Percentiles rank a stretch among this genome's conserved stretches.
Evolutionary conservation across 1,139 yeast species (phyloP).

Genomic region (Yamadazyma kanchanaburiensis): DNA sequence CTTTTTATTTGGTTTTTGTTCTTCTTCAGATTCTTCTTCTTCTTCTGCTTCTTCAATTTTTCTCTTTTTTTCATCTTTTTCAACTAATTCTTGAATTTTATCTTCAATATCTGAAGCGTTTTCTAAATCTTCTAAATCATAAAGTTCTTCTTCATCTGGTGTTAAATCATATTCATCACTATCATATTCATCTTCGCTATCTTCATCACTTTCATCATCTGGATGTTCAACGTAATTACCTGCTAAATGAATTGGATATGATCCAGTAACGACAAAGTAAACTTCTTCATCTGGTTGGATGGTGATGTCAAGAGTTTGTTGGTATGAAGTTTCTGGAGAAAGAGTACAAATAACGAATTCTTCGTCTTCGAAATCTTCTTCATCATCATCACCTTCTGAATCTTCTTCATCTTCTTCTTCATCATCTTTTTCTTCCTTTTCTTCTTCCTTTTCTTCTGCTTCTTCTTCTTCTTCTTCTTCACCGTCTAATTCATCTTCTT

Average conservation of each 20-base stretch:
- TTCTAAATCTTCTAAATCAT: constrained; percentile 63
- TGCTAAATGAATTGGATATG: constrained; percentile 85
- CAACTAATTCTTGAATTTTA: constrained; percentile 59
- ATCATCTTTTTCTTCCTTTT: constrained; percentile 19
- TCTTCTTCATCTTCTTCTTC: constrained; percentile 31
- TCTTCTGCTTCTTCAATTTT: constrained; percentile 25
- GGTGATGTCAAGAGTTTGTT: constrained; percentile 87
- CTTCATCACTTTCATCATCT: constrained; percentile 61
- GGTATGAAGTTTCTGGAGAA: constrained; percentile 80
- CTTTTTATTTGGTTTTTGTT: constrained; percentile 22
- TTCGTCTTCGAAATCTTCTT: constrained; percentile 57
- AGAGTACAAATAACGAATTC: constrained; percentile 87
- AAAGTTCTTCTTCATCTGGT: constrained; percentile 88
- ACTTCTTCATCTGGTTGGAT: constrained; percentile 94
- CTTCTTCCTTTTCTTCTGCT: constrained; percentile 21
- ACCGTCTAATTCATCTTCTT: constrained; percentile 51
- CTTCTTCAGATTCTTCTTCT: constrained; percentile 14
- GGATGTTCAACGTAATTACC: constrained; percentile 98
- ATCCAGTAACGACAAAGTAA: constrained; percentile 91
- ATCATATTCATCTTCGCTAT: constrained; percentile 49
- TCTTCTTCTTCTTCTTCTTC: constrained; percentile 46
- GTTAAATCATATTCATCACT: constrained; percentile 82
- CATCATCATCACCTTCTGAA: constrained; percentile 60
- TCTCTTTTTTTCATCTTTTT: constrained; percentile 43
- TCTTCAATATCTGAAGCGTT: constrained; percentile 53